Conservation (phyloP, 495 filamentous ascomycete genomes). For the Penicillium tannophilum region DNA sequence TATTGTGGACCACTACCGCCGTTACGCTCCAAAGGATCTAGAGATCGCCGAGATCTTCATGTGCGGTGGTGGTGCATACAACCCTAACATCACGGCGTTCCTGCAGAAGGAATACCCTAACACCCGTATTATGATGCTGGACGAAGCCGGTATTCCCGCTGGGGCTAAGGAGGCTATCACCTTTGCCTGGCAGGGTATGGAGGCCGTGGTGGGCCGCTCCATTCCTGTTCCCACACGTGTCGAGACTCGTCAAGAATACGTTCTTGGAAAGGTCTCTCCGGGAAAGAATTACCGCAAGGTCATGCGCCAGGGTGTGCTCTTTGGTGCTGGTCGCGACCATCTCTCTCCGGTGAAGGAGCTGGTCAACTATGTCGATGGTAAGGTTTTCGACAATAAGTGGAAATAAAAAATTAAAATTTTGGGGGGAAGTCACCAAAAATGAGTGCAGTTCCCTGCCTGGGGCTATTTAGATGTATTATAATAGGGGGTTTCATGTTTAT, state of each 20-base stretch:
- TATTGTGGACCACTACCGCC: conserved; percentile 57
- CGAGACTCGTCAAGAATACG: conserved; percentile 48
- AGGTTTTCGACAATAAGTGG: conserved; percentile 52
- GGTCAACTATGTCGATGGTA: conserved; percentile 47
- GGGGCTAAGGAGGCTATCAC: conserved; percentile 61
- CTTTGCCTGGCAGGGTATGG: conserved; percentile 59
- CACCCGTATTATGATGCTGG: conserved; percentile 54
- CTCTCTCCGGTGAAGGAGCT: conserved; percentile 52
- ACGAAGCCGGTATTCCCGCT: conserved; percentile 54
- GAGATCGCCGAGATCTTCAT: conserved; percentile 59
- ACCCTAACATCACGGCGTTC: conserved; percentile 56
- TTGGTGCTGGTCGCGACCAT: conserved; percentile 46
- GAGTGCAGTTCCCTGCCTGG: not conserved
- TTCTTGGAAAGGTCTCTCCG: conserved; percentile 55
- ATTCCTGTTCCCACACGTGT: conserved; percentile 56
- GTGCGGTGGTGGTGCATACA: conserved; percentile 59
- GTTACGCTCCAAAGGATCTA: conserved; percentile 50
- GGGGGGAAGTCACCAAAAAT: no score
- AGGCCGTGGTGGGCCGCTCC: conserved; percentile 52
- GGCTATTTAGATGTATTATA: not conserved
- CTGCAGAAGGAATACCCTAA: conserved; percentile 52
- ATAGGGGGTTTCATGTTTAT: not conserved
- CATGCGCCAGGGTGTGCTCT: conserved; percentile 50
- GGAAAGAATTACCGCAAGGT: conserved; percentile 57
- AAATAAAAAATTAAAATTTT: conserved; percentile 2